phyloP scores from a whole-genome alignment of 139 green algal genomes.

The Chlamydomonas asymmetrica region DNA sequence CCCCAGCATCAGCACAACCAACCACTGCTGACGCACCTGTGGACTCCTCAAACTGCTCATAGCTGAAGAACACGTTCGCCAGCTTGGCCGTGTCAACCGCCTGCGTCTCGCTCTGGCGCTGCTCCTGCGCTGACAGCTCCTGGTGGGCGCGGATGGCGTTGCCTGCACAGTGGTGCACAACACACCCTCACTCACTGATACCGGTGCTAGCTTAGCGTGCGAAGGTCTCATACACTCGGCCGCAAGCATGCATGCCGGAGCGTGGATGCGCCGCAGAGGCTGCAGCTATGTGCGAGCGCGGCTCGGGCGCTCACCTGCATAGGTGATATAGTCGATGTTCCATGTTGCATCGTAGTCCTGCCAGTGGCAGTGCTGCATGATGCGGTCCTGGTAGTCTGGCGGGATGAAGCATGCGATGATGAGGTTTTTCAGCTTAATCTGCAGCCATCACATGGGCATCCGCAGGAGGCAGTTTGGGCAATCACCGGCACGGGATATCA shows the following conservation, averaged over 20 bases:
- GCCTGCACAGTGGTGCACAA: too few relatives aligned
- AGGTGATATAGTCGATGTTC: conserved; percentile 54
- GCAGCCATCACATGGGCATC: background rate
- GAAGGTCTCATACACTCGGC: too few relatives aligned
- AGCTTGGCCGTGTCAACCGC: conserved; percentile 25
- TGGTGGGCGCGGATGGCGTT: conserved; percentile 46
- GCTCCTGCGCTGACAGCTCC: conserved; percentile 32
- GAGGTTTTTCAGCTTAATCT: conserved; percentile 79
- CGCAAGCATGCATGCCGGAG: too few relatives aligned
- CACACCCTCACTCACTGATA: too few relatives aligned
- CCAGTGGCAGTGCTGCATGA: conserved; percentile 72
- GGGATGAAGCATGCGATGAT: conserved; percentile 78
- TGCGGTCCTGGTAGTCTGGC: conserved; percentile 70
- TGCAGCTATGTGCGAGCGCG: too few relatives aligned
- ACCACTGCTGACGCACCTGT: too few relatives aligned
- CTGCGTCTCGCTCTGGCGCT: conserved; percentile 21
- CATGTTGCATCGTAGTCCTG: conserved; percentile 64
- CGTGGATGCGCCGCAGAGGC: too few relatives aligned
- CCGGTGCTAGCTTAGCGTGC: too few relatives aligned
- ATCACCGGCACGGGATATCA: too few relatives aligned
- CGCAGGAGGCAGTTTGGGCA: background rate
- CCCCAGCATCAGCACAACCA: too few relatives aligned
- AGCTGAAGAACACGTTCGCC: conserved; percentile 46
- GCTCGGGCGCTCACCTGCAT: conserved; percentile 35
- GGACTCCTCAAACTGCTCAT: conserved; percentile 30